Conservation (phyloP, 495 filamentous ascomycete genomes). For the Xylaria longipes region DNA sequence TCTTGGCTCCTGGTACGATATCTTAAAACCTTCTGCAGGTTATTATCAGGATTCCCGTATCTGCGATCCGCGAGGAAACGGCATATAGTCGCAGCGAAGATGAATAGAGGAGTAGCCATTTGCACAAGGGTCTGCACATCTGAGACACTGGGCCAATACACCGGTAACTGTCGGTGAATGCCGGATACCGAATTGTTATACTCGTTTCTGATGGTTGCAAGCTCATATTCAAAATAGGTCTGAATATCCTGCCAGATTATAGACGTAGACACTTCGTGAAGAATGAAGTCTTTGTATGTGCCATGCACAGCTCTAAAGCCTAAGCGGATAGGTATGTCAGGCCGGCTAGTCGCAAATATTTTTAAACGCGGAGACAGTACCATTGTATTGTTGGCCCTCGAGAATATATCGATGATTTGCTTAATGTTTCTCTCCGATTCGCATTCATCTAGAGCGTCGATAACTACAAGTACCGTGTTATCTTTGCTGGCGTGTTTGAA, state of each 20-base stretch:
- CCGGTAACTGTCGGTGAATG: slow-evolving; percentile 11
- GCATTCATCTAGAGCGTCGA: slow-evolving; percentile 64
- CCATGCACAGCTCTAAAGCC: slow-evolving; percentile 34
- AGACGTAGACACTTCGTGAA: neutral
- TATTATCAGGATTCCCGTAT: slow-evolving; percentile 13
- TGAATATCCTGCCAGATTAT: neutral
- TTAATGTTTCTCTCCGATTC: slow-evolving; percentile 48
- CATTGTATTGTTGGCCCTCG: slow-evolving; percentile 11
- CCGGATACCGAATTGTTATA: slow-evolving; percentile 22
- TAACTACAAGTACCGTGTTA: slow-evolving; percentile 43
- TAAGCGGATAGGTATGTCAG: slow-evolving; percentile 35
- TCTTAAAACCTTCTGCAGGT: slow-evolving; percentile 31
- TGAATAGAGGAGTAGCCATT: slow-evolving; percentile 51
- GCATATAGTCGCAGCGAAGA: slow-evolving; percentile 51
- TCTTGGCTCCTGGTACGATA: slow-evolving; percentile 17
- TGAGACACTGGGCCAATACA: slow-evolving; percentile 52
- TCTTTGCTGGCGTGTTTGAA: slow-evolving; percentile 29
- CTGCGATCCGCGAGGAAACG: slow-evolving; percentile 39
- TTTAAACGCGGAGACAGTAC: slow-evolving; percentile 1
- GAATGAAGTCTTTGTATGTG: slow-evolving; percentile 20
- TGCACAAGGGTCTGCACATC: slow-evolving; percentile 35
- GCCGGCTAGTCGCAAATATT: slow-evolving; percentile 35
- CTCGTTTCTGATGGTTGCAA: slow-evolving; percentile 25
- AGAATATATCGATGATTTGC: slow-evolving; percentile 46
- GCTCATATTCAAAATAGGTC: slow-evolving; percentile 20